These are phyloP conservation scores for Aureobasidium sp. DNA, from an alignment of 2,329 filamentous ascomycete genomes.

Conservation along the genomic window DNA sequence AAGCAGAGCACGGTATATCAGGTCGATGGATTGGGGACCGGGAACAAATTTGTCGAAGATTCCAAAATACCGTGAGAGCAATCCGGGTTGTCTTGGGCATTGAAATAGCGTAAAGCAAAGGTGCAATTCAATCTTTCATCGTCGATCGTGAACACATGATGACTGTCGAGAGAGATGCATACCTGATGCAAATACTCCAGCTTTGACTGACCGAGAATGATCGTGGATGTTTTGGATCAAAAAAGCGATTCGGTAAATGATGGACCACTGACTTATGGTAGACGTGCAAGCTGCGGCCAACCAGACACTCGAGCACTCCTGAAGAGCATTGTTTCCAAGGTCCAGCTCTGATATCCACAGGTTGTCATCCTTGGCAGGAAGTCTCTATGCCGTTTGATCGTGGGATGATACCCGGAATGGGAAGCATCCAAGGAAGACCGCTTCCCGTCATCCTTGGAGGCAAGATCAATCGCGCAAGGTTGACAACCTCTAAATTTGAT, in stretches of 20 bases:
- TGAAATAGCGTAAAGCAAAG: background rate
- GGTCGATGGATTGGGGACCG: background rate
- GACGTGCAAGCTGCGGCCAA: background rate
- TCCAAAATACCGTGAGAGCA: background rate
- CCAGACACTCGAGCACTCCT: background rate
- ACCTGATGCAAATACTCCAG: background rate
- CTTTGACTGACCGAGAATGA: background rate
- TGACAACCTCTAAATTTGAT: background rate
- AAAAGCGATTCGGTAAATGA: background rate
- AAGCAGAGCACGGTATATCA: background rate
- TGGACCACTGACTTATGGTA: background rate
- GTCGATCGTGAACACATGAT: background rate
- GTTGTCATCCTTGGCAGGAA: background rate
- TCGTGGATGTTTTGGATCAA: background rate
- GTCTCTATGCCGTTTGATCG: conserved; percentile 1
- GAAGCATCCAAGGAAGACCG: conserved; percentile 5
- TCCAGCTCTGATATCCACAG: too few species aligned
- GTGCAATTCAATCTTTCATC: background rate
- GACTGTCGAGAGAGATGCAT: background rate
- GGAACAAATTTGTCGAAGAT: background rate
- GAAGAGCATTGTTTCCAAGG: too few species aligned
- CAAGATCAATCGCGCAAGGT: background rate
- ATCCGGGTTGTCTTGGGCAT: background rate
- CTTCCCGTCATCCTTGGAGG: conserved; percentile 12
- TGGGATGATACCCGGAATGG: background rate